Conservation (phyloP, 495 filamentous ascomycete species). For the Penicillium steckii region DNA sequence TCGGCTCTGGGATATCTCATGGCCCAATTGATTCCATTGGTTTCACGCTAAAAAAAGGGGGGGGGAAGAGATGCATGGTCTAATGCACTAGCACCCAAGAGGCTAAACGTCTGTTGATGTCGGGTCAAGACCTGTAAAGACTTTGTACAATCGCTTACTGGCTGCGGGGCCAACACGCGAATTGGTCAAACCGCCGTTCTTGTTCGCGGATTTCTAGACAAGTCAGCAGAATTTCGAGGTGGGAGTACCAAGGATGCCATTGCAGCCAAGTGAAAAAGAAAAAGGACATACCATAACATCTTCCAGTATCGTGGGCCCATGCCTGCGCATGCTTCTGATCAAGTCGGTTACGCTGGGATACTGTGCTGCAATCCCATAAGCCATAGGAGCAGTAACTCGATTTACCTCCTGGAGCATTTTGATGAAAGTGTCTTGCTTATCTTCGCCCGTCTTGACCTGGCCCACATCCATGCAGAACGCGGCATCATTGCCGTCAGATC, state of each 20-base stretch:
- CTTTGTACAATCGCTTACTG: constrained; percentile 71
- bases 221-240: constrained; percentile 9
- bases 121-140: constrained; percentile 70
- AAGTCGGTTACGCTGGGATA: constrained; percentile 60
- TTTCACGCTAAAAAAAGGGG: no score
- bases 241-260: neutral
- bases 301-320: constrained; percentile 61
- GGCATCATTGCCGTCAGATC: constrained; percentile 49
- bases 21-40: neutral
- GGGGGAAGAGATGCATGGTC: neutral
- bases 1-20: neutral
- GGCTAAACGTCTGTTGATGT: constrained; percentile 64
- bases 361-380: constrained; percentile 64
- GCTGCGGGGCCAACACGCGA: constrained; percentile 64
- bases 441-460: constrained; percentile 73
- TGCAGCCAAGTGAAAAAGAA: neutral
- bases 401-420: constrained; percentile 79
- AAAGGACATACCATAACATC: constrained; percentile 48
- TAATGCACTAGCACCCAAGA: constrained; percentile 2
- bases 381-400: constrained; percentile 70
- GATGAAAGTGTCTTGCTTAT: constrained; percentile 65
- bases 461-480: constrained; percentile 83
- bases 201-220: constrained; percentile 61
- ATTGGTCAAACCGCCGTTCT: constrained; percentile 63
- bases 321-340: constrained; percentile 53